Evolutionary conservation across 495 filamentous ascomycete species (phyloP), one percentile per base, ranked within the genome.

Genomic region (Talaromyces borbonicus): DNA sequence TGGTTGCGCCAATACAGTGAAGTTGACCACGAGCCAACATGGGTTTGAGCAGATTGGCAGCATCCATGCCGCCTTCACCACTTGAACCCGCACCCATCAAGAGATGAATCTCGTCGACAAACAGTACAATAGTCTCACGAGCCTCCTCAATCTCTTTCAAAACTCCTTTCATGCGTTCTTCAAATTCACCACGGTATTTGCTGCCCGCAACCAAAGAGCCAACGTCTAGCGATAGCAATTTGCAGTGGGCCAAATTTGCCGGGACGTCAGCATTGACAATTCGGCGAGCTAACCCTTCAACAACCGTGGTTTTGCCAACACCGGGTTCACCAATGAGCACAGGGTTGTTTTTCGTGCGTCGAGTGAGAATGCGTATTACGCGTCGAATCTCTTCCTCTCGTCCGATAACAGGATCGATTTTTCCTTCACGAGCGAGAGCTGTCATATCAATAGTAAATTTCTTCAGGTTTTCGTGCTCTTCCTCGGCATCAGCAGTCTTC

Each of bases 371-470:
- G 16, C 92, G 80, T 46, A 98, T 83, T 8, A 97, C 92, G 49
- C 92, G 79, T 52, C 92, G 73, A 53, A 97, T 96, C 61, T 98
- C 92, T 60, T 97, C 92, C 58, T 97, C 92, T 62, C 92, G 76
- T 18, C 92, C 92, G 62, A 98, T 98, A 48, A 98, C 92, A 1
- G 92, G 92, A 58, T 98, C 92, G 46, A 98, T 90, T 72, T 95
- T 96, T 44, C 93, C 92, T 58, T 97, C 92, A 49, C 92, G 74
- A 23, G 92, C 92, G 77, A 92, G 74, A 19, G 83, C 71, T 8
- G 92, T 98, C 87, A 98, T 88, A 62, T 98, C 92, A 53, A 96
- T 90, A 26, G 92, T 95, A 68, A 92, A 98, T 54, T 95, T 98
- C 65, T 89, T 87, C 29, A 98, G 72, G 52, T 90, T 93, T 65